phyloP scores from a whole-genome alignment of 768 basidiomycete species.

The Butyriboletus loyo region DNA sequence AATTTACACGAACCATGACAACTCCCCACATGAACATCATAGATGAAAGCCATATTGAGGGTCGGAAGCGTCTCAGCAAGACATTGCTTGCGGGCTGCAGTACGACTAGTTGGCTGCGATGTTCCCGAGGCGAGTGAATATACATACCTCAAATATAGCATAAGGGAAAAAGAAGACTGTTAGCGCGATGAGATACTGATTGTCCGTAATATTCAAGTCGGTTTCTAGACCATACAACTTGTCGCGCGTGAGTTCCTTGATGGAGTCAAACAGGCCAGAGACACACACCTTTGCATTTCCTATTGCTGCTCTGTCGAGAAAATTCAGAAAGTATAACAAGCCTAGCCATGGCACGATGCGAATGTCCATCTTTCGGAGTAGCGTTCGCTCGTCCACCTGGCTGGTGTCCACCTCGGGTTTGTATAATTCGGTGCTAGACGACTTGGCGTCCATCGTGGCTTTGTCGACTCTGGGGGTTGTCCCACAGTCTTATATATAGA shows the following conservation, averaged over 20 bases:
- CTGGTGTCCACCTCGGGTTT: slow-evolving; percentile 52
- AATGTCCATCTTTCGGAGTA: slow-evolving; percentile 59
- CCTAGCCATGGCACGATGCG: slow-evolving; percentile 75
- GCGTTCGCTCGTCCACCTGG: slow-evolving; percentile 49
- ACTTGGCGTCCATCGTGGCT: neutral
- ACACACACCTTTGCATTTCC: slow-evolving; percentile 66
- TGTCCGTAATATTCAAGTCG: slow-evolving; percentile 58
- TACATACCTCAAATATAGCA: slow-evolving; percentile 60
- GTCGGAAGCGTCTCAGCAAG: slow-evolving; percentile 53
- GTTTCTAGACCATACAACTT: slow-evolving; percentile 58
- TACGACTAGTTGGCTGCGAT: neutral
- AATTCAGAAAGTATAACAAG: slow-evolving; percentile 71
- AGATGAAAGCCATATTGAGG: slow-evolving; percentile 61
- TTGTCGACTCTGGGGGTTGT: neutral
- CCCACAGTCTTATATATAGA: neutral
- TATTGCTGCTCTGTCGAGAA: slow-evolving; percentile 59
- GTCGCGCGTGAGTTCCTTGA: neutral
- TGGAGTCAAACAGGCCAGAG: neutral
- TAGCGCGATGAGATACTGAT: slow-evolving; percentile 64
- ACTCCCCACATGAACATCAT: slow-evolving; percentile 43
- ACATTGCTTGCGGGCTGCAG: slow-evolving; percentile 61
- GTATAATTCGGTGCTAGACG: slow-evolving; percentile 32
- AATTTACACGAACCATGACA: slow-evolving; percentile 34
- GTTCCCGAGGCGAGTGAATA: neutral
- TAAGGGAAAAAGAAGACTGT: slow-evolving; percentile 79